phyloP scores from a whole-genome alignment of 768 basidiomycete species.

The Vishniacozyma victoriae region DNA sequence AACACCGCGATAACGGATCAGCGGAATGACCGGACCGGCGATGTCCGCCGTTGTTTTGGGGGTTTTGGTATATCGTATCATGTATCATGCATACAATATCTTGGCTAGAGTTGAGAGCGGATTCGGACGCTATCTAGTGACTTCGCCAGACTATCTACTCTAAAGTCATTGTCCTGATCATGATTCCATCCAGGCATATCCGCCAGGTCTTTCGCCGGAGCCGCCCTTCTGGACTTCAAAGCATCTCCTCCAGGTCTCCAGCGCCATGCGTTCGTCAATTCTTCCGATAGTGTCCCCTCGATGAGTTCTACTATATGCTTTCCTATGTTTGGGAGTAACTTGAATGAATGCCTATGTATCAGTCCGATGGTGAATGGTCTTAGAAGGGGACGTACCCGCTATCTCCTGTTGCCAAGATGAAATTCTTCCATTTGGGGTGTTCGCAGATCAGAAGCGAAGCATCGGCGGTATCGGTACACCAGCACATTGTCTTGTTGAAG shows the following conservation, averaged over 20 bases:
- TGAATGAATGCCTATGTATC: slow-evolving; percentile 32
- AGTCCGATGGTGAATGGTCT: too few species aligned
- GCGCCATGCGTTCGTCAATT: slow-evolving; percentile 11
- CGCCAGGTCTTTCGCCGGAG: slow-evolving; percentile 24
- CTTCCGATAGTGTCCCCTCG: slow-evolving; percentile 26
- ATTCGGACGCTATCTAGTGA: too few species aligned
- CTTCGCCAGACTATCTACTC: too few species aligned
- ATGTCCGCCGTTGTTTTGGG: too few species aligned
- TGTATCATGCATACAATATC: too few species aligned
- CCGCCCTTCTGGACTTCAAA: slow-evolving; percentile 12
- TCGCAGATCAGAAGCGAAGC: slow-evolving; percentile 35
- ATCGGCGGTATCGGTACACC: slow-evolving; percentile 43
- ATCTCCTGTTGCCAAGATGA: slow-evolving; percentile 42
- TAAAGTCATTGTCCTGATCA: slow-evolving; percentile 1
- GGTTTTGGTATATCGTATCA: too few species aligned
- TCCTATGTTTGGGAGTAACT: slow-evolving; percentile 37
- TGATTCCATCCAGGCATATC: slow-evolving; percentile 31
- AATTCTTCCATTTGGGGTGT: slow-evolving; percentile 30
- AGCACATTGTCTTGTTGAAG: slow-evolving; percentile 36
- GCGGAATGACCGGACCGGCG: too few species aligned
- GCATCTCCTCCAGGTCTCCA: slow-evolving; percentile 26
- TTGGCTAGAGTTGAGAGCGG: too few species aligned
- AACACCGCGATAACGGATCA: too few species aligned
- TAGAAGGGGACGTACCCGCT: slow-evolving; percentile 11
- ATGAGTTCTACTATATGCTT: slow-evolving; percentile 36